Base-by-base conservation (phyloP, 148 eudicot genomes). In the Tetragonia tetragonoides region DNA sequence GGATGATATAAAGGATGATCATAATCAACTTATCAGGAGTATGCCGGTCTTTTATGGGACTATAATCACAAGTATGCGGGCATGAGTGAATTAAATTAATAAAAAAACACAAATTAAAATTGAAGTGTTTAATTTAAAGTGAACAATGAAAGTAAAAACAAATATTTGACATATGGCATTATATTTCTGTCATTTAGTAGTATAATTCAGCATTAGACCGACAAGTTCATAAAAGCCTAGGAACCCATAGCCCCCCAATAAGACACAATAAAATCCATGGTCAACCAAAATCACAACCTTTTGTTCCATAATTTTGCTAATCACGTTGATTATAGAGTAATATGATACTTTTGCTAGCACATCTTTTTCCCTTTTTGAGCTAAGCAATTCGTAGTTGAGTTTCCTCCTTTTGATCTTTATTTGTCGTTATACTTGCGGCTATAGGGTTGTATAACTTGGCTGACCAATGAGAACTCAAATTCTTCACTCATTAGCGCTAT, bases 401-500 rank as follows among this genome's bases (percentile, higher is more conserved):
- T 28, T 28, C 34, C 80, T 28, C 61, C 28, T 56, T 59, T 39
- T 18, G 41, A 20, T n/a, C n/a, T n/a, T n/a, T 41, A 51, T 79
- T 78, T 73, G 82, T 79, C 82, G 44, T 54, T 73, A 64, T 24
- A 51, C 46, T 77, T 78, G 68, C n/a, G 49, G 74, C 57, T 59
- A 14, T 28, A 11, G 23, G 59, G 7, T 70, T 12, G 23, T 66
- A 28, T 49, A 10, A 46, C 6, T 41, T 79, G 73, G 73, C 47
- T 79, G 57, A 74, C 78, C 82, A 80, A 80, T 80, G 73, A 18
- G 47, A 74, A 74, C 82, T 80, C 59, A 51, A 56, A 57, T 74
- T 80, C 78, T 28, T 66, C 59, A 57, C 68, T 79, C 8, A 54
- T 74, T 66, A 60, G 2, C 59, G 14, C n/a, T 54, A 10, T 42